A percentile compares a stretch with the other conserved stretches of the same genome.
Conservation (phyloP, 352 stramenopile species). For the Phytophthora parvispora region DNA sequence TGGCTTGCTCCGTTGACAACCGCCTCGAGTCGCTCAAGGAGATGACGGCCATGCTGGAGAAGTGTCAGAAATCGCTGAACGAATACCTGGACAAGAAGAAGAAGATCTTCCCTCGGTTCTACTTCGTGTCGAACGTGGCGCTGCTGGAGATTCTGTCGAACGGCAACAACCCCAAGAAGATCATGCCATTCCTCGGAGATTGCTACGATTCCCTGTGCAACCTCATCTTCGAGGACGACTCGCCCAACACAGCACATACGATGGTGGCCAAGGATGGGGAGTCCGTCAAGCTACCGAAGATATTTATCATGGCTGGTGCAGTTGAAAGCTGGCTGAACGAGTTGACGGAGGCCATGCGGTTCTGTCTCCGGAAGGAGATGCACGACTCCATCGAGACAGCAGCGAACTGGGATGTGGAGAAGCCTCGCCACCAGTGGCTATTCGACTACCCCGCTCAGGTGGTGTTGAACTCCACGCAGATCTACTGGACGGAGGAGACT, state of each 20-base stretch:
- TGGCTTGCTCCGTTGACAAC: constrained; percentile 81
- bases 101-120: constrained; percentile 93
- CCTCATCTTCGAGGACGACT: constrained; percentile 84
- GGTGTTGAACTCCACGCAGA: constrained; percentile 89
- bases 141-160: constrained; percentile 91
- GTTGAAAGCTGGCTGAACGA: constrained; percentile 92
- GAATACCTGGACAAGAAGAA: constrained; percentile 95
- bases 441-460: constrained; percentile 97
- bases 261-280: constrained; percentile 91
- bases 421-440: constrained; percentile 97
- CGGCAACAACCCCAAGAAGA: constrained; percentile 97
- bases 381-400: constrained; percentile 89
- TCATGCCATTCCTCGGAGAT: constrained; percentile 98
- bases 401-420: constrained; percentile 96
- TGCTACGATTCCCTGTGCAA: constrained; percentile 98
- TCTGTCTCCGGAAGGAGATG: constrained; percentile 89
- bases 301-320: constrained; percentile 87
- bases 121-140: constrained; percentile 92
- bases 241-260: constrained; percentile 81
- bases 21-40: constrained; percentile 87
- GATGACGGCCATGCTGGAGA: constrained; percentile 91
- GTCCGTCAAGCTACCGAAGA: constrained; percentile 65
- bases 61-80: constrained; percentile 91
- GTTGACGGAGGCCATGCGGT: constrained; percentile 87
- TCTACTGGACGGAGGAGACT: constrained; percentile 98